phyloP scores from a whole-genome alignment of 2,329 filamentous ascomycete species.

The Aureobasidium musti region DNA sequence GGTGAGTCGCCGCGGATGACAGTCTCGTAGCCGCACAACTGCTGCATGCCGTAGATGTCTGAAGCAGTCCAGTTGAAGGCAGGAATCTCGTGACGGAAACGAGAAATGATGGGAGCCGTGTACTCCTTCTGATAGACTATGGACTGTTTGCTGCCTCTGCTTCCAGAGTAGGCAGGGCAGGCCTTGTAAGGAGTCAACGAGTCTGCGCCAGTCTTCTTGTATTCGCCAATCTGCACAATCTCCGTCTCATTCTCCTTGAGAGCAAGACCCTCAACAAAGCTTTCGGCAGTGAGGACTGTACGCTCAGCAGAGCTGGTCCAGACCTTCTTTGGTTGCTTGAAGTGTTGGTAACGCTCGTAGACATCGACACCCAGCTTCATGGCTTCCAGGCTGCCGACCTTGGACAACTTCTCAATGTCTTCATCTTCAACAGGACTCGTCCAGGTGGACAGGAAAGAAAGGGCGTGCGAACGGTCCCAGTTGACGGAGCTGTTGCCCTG shows the following conservation, averaged over 20 bases:
- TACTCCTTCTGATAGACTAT: constrained; percentile 56
- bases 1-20: constrained; percentile 66
- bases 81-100: constrained; percentile 56
- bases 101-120: constrained; percentile 61
- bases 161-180: constrained; percentile 63
- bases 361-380: constrained; percentile 61
- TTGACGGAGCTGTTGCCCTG: constrained; percentile 56
- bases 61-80: constrained; percentile 64
- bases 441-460: constrained; percentile 62
- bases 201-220: constrained; percentile 59
- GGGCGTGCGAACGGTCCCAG: constrained; percentile 58
- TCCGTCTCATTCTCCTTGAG: constrained; percentile 56
- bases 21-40: constrained; percentile 70
- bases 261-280: constrained; percentile 60
- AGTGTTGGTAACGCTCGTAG: constrained; percentile 58
- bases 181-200: constrained; percentile 65
- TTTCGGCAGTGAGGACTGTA: constrained; percentile 60
- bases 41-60: constrained; percentile 67
- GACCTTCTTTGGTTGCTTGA: constrained; percentile 57
- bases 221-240: constrained; percentile 59
- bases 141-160: constrained; percentile 57
- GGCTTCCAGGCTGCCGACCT: constrained; percentile 62
- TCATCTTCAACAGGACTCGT: constrained; percentile 57
- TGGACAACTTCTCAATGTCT: constrained; percentile 61
- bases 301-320: constrained; percentile 66